These are phyloP conservation scores for Myrica gale DNA, from an alignment of 306 rosid genomes.

Conservation along the genomic window DNA sequence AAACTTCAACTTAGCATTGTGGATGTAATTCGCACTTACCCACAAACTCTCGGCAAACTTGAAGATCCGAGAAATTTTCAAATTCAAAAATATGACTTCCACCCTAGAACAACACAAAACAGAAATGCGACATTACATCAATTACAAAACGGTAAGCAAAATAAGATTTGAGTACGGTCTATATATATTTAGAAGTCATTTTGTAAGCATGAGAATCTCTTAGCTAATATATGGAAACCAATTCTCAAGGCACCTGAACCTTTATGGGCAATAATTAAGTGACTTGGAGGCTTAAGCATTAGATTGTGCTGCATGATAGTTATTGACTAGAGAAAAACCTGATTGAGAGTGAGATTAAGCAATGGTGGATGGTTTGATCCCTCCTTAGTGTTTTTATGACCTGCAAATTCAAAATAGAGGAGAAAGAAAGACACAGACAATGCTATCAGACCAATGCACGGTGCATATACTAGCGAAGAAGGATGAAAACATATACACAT, in stretches of 20 bases:
- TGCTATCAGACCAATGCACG: neutral
- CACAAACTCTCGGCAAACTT: constrained; percentile 71
- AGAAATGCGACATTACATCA: constrained; percentile 1
- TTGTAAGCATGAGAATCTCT: neutral
- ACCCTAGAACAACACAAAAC: constrained; percentile 52
- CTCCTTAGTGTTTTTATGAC: constrained; percentile 78
- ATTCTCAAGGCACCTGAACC: neutral
- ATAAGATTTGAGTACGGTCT: neutral
- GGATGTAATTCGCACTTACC: constrained; percentile 49
- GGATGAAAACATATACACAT: neutral
- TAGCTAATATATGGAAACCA: constrained; percentile 1
- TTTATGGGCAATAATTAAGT: neutral
- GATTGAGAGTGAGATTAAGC: constrained; percentile 66
- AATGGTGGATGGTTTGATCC: constrained; percentile 85
- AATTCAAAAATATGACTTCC: constrained; percentile 83
- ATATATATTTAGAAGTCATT: constrained; percentile 3
- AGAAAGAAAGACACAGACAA: constrained; percentile 4
- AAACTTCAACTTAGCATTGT: constrained; percentile 4
- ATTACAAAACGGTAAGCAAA: constrained; percentile 2
- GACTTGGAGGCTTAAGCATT: neutral
- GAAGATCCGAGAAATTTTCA: constrained; percentile 73
- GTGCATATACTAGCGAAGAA: neutral
- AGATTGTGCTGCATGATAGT: constrained; percentile 9
- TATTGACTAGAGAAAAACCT: constrained; percentile 48
- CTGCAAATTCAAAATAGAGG: constrained; percentile 38